A percentile compares a stretch with the other conserved stretches of the same genome.
Evolutionary conservation across 176 grass and related monocot species (phyloP).

Genomic region (Poa pratensis): DNA sequence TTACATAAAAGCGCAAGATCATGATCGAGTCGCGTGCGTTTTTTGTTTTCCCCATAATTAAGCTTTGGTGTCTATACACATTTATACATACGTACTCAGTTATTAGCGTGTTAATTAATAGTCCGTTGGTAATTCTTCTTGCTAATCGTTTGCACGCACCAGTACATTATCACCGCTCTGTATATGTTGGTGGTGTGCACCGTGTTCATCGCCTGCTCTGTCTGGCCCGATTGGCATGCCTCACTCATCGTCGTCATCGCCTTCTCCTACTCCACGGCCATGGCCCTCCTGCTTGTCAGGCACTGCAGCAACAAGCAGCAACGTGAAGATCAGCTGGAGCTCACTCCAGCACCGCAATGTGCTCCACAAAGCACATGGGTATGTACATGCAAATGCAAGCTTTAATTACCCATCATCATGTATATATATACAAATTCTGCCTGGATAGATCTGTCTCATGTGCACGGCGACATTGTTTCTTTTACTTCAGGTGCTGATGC

Average conservation of each 20-base stretch:
- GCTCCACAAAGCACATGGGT: background rate
- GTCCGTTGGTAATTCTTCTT: background rate
- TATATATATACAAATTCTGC: no score
- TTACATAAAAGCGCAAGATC: no score
- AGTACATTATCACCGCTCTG: background rate
- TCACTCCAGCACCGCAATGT: background rate
- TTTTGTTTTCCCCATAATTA: no score
- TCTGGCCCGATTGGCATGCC: background rate
- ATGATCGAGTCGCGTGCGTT: no score
- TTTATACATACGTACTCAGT: no score
- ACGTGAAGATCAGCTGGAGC: background rate
- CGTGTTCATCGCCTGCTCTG: background rate
- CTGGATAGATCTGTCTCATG: no score
- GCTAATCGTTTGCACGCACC: background rate
- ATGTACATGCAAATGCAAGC: background rate
- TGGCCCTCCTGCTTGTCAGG: background rate
- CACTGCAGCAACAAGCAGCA: background rate
- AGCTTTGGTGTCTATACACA: no score
- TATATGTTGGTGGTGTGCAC: background rate
- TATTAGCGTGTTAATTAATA: no score
- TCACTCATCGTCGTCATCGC: background rate
- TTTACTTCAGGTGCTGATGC: background rate
- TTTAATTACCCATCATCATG: no score
- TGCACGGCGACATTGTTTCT: background rate
- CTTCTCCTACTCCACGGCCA: background rate